A percentile compares a stretch with the other conserved stretches of the same genome.
phyloP scores from a whole-genome alignment of 768 basidiomycete genomes.

The Polyporus arcularius region DNA sequence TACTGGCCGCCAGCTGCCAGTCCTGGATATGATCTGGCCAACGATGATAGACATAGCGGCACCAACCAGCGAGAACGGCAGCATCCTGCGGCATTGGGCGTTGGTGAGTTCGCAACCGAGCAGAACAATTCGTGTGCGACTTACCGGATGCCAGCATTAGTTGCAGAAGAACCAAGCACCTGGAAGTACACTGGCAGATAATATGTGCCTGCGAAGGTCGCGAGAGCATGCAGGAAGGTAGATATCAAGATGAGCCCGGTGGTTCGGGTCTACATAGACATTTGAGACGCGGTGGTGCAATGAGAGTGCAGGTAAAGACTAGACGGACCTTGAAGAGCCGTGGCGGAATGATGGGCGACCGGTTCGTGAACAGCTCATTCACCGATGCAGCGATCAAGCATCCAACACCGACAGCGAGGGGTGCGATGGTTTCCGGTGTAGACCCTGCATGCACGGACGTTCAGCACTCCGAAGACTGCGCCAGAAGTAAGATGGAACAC shows the following conservation, averaged over 20 bases:
- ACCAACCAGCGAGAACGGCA: slow-evolving; percentile 68
- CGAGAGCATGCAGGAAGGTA: slow-evolving; percentile 62
- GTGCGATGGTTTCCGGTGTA: slow-evolving; percentile 56
- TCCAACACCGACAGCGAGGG: slow-evolving; percentile 58
- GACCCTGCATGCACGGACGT: slow-evolving; percentile 46
- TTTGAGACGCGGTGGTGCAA: too few species aligned
- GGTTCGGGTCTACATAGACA: slow-evolving; percentile 61
- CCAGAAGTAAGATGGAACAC: slow-evolving; percentile 23
- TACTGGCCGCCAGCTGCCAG: slow-evolving; percentile 57
- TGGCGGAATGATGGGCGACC: slow-evolving; percentile 73
- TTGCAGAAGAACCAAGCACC: slow-evolving; percentile 74
- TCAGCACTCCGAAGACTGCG: background rate
- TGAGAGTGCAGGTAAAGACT: background rate
- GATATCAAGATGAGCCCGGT: slow-evolving; percentile 60
- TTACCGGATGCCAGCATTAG: slow-evolving; percentile 66
- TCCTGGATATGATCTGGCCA: slow-evolving; percentile 59
- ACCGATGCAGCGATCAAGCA: slow-evolving; percentile 52
- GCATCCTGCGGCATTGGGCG: slow-evolving; percentile 50
- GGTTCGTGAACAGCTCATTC: slow-evolving; percentile 62
- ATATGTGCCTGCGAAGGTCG: slow-evolving; percentile 64
- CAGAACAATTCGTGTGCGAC: background rate
- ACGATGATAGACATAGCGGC: slow-evolving; percentile 54
- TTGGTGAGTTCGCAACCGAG: background rate
- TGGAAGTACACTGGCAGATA: slow-evolving; percentile 83
- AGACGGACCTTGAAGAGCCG: slow-evolving; percentile 64